phyloP scores from a whole-genome alignment of 1,139 yeast species.

The Casaregolazyma suthepensis region DNA sequence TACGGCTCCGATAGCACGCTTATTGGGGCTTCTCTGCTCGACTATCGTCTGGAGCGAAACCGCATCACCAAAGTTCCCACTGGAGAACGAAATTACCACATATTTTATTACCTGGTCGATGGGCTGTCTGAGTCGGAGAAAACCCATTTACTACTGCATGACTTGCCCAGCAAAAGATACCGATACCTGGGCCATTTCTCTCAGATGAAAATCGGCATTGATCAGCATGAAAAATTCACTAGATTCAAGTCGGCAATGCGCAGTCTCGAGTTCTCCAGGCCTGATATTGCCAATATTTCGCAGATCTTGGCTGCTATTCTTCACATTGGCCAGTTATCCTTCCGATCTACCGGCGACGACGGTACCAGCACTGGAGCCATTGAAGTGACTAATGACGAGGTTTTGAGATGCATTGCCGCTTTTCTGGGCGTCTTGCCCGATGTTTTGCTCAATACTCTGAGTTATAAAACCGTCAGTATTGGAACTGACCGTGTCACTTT shows the following conservation, averaged over 20 bases:
- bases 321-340: conserved; percentile 38
- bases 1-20: conserved; percentile 35
- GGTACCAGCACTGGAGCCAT: conserved; percentile 35
- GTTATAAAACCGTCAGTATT: conserved; percentile 36
- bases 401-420: conserved; percentile 33
- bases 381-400: conserved; percentile 35
- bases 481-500: conserved; percentile 38
- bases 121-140: conserved; percentile 37
- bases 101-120: conserved; percentile 36
- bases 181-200: conserved; percentile 38
- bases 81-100: conserved; percentile 39
- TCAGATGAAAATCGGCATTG: conserved; percentile 35
- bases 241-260: conserved; percentile 34
- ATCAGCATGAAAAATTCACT: conserved; percentile 34
- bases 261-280: conserved; percentile 34
- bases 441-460: conserved; percentile 33
- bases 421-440: conserved; percentile 38
- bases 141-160: conserved; percentile 33
- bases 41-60: conserved; percentile 37
- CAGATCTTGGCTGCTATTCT: conserved; percentile 40
- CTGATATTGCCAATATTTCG: conserved; percentile 39
- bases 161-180: conserved; percentile 28
- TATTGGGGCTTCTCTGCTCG: conserved; percentile 36
- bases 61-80: conserved; percentile 38
- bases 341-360: conserved; percentile 31